Conservation (phyloP, 768 basidiomycete genomes). For the Lactarius hengduanensis region DNA sequence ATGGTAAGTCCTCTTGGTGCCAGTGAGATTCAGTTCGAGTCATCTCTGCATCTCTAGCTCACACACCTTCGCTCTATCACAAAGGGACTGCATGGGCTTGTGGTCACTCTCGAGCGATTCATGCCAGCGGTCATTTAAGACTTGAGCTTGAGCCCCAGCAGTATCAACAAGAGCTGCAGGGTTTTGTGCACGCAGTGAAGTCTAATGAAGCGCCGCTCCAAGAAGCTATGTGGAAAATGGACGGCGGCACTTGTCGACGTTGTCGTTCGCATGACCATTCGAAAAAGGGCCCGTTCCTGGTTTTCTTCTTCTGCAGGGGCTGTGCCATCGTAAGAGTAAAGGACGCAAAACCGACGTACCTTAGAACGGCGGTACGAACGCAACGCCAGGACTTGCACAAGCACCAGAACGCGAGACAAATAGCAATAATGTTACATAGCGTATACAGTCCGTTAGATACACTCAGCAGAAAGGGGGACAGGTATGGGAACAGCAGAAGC, state of each 20-base stretch:
- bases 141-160: background rate
- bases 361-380: background rate
- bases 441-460: conserved; percentile 24
- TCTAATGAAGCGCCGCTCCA: background rate
- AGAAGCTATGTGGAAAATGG: background rate
- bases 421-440: conserved; percentile 27
- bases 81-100: background rate
- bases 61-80: background rate
- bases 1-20: background rate
- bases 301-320: background rate
- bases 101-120: background rate
- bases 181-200: background rate
- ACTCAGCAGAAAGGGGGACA: background rate
- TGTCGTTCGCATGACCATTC: background rate
- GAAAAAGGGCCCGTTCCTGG: background rate
- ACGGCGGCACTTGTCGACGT: too few species aligned
- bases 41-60: background rate
- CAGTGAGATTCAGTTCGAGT: background rate
- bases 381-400: background rate
- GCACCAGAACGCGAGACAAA: conserved; percentile 13
- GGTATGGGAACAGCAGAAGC: background rate
- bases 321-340: background rate
- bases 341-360: background rate
- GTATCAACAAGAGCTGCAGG: background rate
- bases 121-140: background rate